Conservation (phyloP, 139 green algal genomes). For the Chlamydomonas sp. region DNA sequence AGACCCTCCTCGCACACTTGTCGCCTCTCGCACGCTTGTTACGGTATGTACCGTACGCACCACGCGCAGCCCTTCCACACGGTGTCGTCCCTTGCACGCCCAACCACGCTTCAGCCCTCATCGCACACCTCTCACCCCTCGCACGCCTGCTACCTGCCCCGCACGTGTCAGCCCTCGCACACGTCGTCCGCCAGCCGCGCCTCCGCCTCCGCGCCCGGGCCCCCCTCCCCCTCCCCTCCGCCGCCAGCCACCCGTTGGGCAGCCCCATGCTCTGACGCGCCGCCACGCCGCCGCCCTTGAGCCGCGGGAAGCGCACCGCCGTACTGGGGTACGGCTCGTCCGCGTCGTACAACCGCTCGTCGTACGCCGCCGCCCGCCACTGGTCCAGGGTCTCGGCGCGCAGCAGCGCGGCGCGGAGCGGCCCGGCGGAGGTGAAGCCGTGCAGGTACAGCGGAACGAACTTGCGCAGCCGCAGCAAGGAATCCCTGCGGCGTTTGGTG, state of each 20-base stretch:
- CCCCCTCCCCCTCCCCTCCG: neutral
- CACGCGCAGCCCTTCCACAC: too few relatives aligned
- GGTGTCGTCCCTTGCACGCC: too few relatives aligned
- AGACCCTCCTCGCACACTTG: too few relatives aligned
- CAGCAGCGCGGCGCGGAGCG: conserved; percentile 40
- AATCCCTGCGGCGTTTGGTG: conserved; percentile 12
- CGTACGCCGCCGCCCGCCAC: conserved; percentile 40
- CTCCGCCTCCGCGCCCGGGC: neutral
- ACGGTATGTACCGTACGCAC: too few relatives aligned
- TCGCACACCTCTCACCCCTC: too few relatives aligned
- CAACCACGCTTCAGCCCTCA: too few relatives aligned
- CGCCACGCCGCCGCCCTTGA: conserved; percentile 37
- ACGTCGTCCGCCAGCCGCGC: conserved; percentile 15
- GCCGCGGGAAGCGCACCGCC: conserved; percentile 12
- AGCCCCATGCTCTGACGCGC: conserved; percentile 37
- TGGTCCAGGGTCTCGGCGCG: conserved; percentile 12
- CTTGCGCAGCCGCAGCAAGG: conserved; percentile 53
- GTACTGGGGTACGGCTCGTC: conserved; percentile 12
- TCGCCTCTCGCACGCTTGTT: too few relatives aligned
- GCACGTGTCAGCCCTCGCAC: conserved; percentile 28
- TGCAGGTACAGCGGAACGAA: conserved; percentile 52
- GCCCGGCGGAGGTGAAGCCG: conserved; percentile 31
- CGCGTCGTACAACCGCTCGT: conserved; percentile 19
- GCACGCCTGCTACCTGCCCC: too few relatives aligned
- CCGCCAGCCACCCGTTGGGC: conserved; percentile 34